phyloP scores from a whole-genome alignment of 768 basidiomycete species.

The Pleurotus citrinopileatus region DNA sequence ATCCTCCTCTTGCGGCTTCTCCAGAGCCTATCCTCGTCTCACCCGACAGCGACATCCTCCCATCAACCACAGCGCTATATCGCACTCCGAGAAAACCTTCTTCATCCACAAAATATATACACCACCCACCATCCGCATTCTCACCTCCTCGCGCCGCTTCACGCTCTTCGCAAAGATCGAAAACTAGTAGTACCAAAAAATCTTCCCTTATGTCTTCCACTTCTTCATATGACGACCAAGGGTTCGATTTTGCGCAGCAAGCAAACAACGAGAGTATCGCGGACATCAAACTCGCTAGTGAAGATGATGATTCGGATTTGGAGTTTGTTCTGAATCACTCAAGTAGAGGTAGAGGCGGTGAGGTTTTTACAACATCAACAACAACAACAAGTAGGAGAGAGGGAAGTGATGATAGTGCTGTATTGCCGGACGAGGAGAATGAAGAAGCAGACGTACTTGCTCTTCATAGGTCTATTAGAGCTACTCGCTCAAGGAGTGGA shows the following conservation, averaged over 20 bases:
- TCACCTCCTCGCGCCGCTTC: background rate
- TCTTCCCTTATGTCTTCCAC: background rate
- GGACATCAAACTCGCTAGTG: slow-evolving; percentile 10
- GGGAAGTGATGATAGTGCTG: background rate
- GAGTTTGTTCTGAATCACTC: slow-evolving; percentile 9
- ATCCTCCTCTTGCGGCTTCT: background rate
- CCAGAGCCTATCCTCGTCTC: slow-evolving; percentile 1
- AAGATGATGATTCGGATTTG: slow-evolving; percentile 15
- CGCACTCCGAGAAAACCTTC: slow-evolving; percentile 26
- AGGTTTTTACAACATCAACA: too few relatives aligned
- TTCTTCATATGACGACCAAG: slow-evolving; percentile 1
- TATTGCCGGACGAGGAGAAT: background rate
- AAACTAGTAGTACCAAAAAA: background rate
- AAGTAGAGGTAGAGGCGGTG: background rate
- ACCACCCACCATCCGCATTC: slow-evolving; percentile 1
- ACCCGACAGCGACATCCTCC: slow-evolving; percentile 15
- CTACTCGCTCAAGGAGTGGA: slow-evolving; percentile 21
- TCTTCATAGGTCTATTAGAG: slow-evolving; percentile 19
- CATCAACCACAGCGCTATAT: slow-evolving; percentile 21
- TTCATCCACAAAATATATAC: background rate
- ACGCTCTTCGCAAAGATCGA: background rate
- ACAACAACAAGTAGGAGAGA: background rate
- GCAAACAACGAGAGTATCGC: slow-evolving; percentile 35
- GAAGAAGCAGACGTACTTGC: slow-evolving; percentile 12
- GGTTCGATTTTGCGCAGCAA: slow-evolving; percentile 11